Percentiles rank a stretch among this genome's conserved stretches.
These are phyloP conservation scores for Termitomyces eurrhizus DNA, from an alignment of 768 basidiomycete genomes.

Conservation along the genomic window DNA sequence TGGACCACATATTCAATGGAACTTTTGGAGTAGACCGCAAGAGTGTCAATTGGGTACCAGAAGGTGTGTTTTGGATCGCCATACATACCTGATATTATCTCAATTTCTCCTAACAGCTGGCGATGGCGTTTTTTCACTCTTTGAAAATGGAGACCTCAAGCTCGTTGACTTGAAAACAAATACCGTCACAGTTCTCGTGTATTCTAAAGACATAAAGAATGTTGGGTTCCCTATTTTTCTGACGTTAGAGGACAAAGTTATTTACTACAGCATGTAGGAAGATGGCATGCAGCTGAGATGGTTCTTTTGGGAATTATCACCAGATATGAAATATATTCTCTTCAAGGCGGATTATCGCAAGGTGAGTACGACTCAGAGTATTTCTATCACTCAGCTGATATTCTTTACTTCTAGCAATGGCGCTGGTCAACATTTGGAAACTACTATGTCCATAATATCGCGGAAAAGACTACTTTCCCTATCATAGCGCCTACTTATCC, in stretches of 20 bases:
- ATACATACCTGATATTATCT: neutral
- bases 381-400: too few relatives aligned
- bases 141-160: constrained; percentile 59
- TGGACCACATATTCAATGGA: constrained; percentile 93
- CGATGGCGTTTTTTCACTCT: constrained; percentile 85
- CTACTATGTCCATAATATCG: constrained; percentile 87
- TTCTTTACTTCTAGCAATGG: constrained; percentile 70
- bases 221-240: constrained; percentile 34
- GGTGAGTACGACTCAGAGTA: constrained; percentile 31
- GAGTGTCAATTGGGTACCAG: constrained; percentile 80
- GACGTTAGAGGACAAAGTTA: neutral
- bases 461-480: constrained; percentile 62
- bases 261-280: constrained; percentile 36
- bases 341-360: constrained; percentile 73
- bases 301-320: constrained; percentile 75
- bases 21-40: constrained; percentile 59
- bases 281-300: constrained; percentile 47
- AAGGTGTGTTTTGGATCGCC: constrained; percentile 52
- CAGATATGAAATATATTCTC: constrained; percentile 88
- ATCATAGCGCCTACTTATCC: constrained; percentile 66
- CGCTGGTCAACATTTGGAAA: constrained; percentile 87
- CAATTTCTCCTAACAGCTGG: constrained; percentile 53
- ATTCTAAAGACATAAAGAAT: constrained; percentile 55
- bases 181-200: constrained; percentile 57
- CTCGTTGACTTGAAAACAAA: constrained; percentile 82